These are phyloP conservation scores for Pythium dissotocum DNA, from an alignment of 352 stramenopile genomes.

Conservation along the genomic window DNA sequence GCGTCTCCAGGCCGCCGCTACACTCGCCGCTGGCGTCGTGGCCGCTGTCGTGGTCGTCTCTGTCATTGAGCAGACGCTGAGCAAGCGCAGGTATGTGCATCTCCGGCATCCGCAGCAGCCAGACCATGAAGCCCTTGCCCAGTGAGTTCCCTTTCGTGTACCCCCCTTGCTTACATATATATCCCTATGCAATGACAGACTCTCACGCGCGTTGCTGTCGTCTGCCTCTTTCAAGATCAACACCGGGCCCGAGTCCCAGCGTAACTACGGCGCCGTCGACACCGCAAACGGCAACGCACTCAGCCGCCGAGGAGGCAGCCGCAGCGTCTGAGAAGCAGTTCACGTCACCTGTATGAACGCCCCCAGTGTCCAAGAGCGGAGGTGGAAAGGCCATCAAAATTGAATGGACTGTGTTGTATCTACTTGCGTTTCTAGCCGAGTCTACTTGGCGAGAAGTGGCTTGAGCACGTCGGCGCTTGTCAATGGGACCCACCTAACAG, in stretches of 20 bases:
- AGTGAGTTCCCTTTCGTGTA: conserved; percentile 21
- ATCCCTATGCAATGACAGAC: conserved; percentile 9
- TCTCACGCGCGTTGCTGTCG: conserved; percentile 28
- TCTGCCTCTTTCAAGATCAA: conserved; percentile 24
- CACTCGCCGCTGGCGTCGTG: conserved; percentile 33
- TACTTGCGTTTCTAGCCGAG: neutral
- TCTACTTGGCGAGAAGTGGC: conserved; percentile 14
- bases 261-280: conserved; percentile 23
- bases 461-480: conserved; percentile 16
- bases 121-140: conserved; percentile 31
- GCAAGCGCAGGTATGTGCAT: conserved; percentile 23
- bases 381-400: neutral
- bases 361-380: neutral
- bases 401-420: neutral
- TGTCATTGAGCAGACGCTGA: conserved; percentile 7
- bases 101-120: conserved; percentile 21
- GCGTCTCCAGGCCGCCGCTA: conserved; percentile 43
- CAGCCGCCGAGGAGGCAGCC: conserved; percentile 11
- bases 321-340: conserved; percentile 14
- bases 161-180: neutral
- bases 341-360: conserved; percentile 13
- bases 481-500: conserved; percentile 10
- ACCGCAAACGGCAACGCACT: conserved; percentile 6
- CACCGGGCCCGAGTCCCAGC: conserved; percentile 15
- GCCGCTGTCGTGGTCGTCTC: conserved; percentile 18